These are phyloP conservation scores for Tetragonia tetragonoides DNA, from an alignment of 148 eudicot species.

Conservation along the genomic window DNA sequence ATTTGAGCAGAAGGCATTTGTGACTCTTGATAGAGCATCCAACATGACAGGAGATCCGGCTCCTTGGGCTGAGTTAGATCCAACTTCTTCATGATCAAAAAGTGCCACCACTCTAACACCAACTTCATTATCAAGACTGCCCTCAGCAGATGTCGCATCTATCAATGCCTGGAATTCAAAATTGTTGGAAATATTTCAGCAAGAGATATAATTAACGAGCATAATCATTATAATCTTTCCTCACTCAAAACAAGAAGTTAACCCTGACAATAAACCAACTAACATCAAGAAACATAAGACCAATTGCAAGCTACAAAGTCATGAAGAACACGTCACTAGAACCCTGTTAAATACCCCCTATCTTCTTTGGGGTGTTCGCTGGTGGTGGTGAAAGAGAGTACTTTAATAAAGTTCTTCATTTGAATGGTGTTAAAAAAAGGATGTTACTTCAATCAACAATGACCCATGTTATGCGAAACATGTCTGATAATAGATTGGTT, in stretches of 20 bases:
- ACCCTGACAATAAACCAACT: neutral
- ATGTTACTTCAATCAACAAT: neutral
- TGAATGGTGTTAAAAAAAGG: neutral
- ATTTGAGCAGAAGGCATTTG: slow-evolving; percentile 58
- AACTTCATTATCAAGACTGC: slow-evolving; percentile 77
- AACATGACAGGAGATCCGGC: slow-evolving; percentile 97
- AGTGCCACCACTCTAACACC: slow-evolving; percentile 93
- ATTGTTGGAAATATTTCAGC: neutral
- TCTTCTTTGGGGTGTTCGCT: neutral
- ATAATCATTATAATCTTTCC: neutral
- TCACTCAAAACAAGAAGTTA: neutral
- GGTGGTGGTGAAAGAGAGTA: neutral
- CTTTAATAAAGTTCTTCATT: neutral
- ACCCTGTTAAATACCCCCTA: neutral
- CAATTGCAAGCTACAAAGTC: neutral
- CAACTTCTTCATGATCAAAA: slow-evolving; percentile 97
- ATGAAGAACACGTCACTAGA: neutral
- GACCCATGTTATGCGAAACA: no score
- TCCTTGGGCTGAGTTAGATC: slow-evolving; percentile 97
- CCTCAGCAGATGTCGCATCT: slow-evolving; percentile 71
- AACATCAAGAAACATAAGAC: neutral
- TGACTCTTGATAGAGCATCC: slow-evolving; percentile 86
- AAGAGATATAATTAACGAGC: neutral
- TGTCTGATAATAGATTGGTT: no score
- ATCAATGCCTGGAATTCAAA: slow-evolving; percentile 69